Evolutionary conservation across 345 rosid species (phyloP).

Genomic region (Trapa incisa): DNA sequence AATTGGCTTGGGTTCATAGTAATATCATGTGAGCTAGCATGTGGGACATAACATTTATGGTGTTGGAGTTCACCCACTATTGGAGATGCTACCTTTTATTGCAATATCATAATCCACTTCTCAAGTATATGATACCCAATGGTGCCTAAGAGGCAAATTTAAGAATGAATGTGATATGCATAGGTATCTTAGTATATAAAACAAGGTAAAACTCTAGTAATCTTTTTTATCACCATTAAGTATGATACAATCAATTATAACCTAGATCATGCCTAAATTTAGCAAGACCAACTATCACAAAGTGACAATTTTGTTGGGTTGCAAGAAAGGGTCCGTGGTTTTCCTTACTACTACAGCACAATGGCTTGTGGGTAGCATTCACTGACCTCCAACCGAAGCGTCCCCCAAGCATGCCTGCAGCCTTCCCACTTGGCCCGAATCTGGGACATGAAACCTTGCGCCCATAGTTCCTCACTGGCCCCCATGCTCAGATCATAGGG

Average conservation of each 20-base stretch:
- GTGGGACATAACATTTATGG: too few species aligned
- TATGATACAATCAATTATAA: background rate
- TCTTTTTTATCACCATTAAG: too few species aligned
- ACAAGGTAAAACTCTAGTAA: too few species aligned
- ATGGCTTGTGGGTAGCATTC: slow-evolving; percentile 87
- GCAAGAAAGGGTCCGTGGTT: background rate
- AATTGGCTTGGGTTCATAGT: too few species aligned
- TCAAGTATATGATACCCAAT: too few species aligned
- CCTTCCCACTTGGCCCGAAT: slow-evolving; percentile 47
- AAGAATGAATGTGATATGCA: too few species aligned
- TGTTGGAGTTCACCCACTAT: too few species aligned
- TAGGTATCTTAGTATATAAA: too few species aligned
- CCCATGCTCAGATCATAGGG: slow-evolving; percentile 86
- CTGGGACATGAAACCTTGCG: slow-evolving; percentile 35
- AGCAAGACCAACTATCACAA: background rate
- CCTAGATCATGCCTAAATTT: background rate
- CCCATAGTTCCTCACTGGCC: slow-evolving; percentile 71
- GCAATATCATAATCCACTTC: too few species aligned
- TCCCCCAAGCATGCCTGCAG: slow-evolving; percentile 55
- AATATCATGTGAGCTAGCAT: too few species aligned
- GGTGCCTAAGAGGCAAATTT: too few species aligned
- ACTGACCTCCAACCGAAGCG: slow-evolving; percentile 54
- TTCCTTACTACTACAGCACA: slow-evolving; percentile 29
- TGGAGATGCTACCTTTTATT: too few species aligned
- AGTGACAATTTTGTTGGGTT: background rate